These are phyloP conservation scores for Fragaria ananassa DNA, from an alignment of 306 rosid genomes.

Conservation along the genomic window DNA sequence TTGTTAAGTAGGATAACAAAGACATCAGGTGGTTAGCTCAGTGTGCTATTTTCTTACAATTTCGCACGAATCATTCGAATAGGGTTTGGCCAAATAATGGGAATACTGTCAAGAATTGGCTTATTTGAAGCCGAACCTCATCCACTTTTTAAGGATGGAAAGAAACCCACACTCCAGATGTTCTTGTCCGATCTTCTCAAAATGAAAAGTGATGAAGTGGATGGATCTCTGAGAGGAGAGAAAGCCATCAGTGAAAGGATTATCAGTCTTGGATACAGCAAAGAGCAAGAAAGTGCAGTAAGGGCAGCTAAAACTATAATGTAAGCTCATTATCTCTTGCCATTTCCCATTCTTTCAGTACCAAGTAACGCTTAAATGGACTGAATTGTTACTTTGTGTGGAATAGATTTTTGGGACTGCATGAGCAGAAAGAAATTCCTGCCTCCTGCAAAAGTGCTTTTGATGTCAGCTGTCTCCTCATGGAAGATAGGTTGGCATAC, in stretches of 20 bases:
- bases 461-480: constrained; percentile 65
- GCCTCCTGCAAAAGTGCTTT: constrained; percentile 76
- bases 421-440: constrained; percentile 68
- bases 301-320: constrained; percentile 79
- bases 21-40: not conserved
- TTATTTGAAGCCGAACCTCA: constrained; percentile 55
- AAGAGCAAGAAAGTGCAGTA: constrained; percentile 53
- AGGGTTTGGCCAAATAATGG: constrained; percentile 92
- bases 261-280: constrained; percentile 56
- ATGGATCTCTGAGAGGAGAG: constrained; percentile 46
- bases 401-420: constrained; percentile 76
- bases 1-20: not conserved
- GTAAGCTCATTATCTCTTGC: constrained; percentile 32
- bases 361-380: not conserved
- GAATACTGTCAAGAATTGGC: constrained; percentile 73
- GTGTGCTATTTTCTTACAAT: not conserved
- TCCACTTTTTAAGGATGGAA: constrained; percentile 49
- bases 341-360: not conserved
- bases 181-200: constrained; percentile 68
- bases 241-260: constrained; percentile 50
- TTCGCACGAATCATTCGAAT: constrained; percentile 8
- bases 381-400: not conserved
- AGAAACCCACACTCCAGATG: constrained; percentile 52
- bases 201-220: constrained; percentile 27
- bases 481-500: constrained; percentile 84